A percentile compares a stretch with the other conserved stretches of the same genome.
These are phyloP conservation scores for Wickerhamiella allomyrinae DNA, from an alignment of 805 yeast species.

Conservation along the genomic window DNA sequence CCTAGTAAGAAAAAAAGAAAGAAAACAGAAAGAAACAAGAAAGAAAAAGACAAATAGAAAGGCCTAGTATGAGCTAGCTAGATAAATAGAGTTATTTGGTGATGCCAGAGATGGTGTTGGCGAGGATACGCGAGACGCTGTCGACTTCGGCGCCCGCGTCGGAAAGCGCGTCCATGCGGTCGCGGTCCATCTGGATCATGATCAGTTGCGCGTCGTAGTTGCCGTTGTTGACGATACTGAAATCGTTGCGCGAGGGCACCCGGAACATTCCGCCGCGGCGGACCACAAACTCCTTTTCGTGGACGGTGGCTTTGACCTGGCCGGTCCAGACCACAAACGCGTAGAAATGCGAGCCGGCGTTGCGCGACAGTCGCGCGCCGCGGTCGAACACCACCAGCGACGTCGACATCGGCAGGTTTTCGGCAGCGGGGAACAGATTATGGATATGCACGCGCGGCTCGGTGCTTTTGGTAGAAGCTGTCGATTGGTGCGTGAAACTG, in stretches of 20 bases:
- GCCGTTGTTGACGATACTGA: conserved; percentile 10
- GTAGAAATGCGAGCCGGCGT: conserved; percentile 4
- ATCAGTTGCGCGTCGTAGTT: not conserved
- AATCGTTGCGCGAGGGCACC: conserved; percentile 15
- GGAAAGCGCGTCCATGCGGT: too few relatives aligned
- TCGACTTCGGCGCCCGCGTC: not conserved
- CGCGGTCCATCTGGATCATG: conserved; percentile 1
- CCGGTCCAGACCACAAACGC: conserved; percentile 16
- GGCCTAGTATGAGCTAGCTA: too few relatives aligned
- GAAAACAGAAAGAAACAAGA: too few relatives aligned
- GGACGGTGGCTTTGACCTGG: conserved; percentile 7
- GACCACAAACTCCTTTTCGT: conserved; percentile 9
- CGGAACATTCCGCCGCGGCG: conserved; percentile 12
- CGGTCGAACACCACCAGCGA: not conserved
- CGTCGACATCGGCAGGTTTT: not conserved
- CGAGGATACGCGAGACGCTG: not conserved
- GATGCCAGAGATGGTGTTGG: not conserved
- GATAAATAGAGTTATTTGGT: too few relatives aligned
- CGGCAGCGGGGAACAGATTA: not conserved
- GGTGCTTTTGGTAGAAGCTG: not conserved
- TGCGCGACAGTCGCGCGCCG: not conserved
- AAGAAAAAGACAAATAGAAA: too few relatives aligned
- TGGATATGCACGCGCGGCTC: not conserved
- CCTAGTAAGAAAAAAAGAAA: too few relatives aligned
- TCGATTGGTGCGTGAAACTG: too few relatives aligned